Evolutionary conservation across 495 filamentous ascomycete genomes (phyloP), one percentile per base, ranked within the genome.

Genomic region (Talaromyces thailandensis): DNA sequence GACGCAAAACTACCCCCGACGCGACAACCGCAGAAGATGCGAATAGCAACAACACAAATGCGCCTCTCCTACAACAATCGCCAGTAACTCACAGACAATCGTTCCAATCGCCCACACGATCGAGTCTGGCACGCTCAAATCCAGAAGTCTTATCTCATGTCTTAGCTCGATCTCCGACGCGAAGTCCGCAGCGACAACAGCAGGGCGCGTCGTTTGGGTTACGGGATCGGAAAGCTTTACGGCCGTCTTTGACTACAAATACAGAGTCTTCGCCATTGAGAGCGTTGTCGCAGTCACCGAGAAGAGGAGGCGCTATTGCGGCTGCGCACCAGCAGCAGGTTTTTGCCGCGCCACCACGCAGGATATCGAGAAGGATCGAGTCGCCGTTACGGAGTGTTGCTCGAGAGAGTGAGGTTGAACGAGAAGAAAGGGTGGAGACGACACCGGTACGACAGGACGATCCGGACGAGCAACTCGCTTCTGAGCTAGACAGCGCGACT

Each of bases 41-140:
- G 63, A 71, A 69, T 63, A 62, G 65, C 60, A 64, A 16, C 51
- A 28, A 24, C 51, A 25, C 55, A 23, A 24, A 51, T 51, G n/a
- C 48, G 48, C 55, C 12, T 52, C 63, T 11, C 45, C 53, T 40
- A 40, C 35, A 40, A 65, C 66, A 60, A 53, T 70, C 64, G 45
- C 68, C 74, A 18, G 53, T 63, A 48, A 65, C 66, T 11, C 58
- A 64, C 31, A 81, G 81, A 4, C 80, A 81, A 0, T 88, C 86
- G 0, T 89, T 85, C 67, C 82, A 83, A 50, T 87, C 86, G 4
- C 88, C 87, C 4, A 89, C 85, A 0, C 82, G 80, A 65, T 79
- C 85, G 4, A 88, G 83, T 65, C 69, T 89, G 18, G 81, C 86
- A 64, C 82, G 83, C 67, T 82, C 83, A 63, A 82, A 88, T 66